Base-by-base conservation (phyloP, 2,329 filamentous ascomycete species). In the Nemania sp. region DNA sequence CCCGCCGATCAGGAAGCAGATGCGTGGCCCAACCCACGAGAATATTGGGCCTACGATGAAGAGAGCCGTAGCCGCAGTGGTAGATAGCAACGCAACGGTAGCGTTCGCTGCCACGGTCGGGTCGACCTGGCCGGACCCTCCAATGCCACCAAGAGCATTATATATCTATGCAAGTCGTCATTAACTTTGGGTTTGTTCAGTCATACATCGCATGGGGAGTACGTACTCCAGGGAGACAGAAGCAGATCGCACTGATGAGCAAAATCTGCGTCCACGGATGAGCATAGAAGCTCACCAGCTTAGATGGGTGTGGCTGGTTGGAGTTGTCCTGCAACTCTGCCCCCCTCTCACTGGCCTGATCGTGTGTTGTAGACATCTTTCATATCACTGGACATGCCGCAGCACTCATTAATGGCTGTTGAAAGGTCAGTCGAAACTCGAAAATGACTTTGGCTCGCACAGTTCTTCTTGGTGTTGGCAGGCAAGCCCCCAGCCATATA, bases 41-140 rank as follows among this genome's bases (percentile, higher is more conserved):
- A 64, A 64, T 15, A 62, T 57, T 3, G 59, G 62, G 34, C 62
- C 59, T n/a, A 29, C 54, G 21, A 64, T 62, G 55, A 64, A 64
- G 29, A 64, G 59, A 43, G 62, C 62, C 15, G 62, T 64, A n/a
- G 59, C 62, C 3, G 62, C 59, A 1, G 59, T 64, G 29, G 62
- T 62, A 29, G 62, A 55, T 17, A 59, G 53, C 13, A 64, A 51
- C n/a, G 59, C 62, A n/a, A 64, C 58, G 32, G 20, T 59, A 34
- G 62, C 58, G 17, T 64, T 64, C 2, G 54, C 62, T 4, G 62
- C 62, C 35, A 59, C 62, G 9, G 62, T 62, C 34, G 62, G 59
- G 29, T 64, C 56, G 12, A 64, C 59, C 32, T 64, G 57, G 2
- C 61, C 61, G 2, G 61, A 61, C 29, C 61, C 61, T 34, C 61